Evolutionary conservation across 495 filamentous ascomycete genomes (phyloP), one percentile per base, ranked within the genome.

Genomic region (Lasiosphaeria hispida): DNA sequence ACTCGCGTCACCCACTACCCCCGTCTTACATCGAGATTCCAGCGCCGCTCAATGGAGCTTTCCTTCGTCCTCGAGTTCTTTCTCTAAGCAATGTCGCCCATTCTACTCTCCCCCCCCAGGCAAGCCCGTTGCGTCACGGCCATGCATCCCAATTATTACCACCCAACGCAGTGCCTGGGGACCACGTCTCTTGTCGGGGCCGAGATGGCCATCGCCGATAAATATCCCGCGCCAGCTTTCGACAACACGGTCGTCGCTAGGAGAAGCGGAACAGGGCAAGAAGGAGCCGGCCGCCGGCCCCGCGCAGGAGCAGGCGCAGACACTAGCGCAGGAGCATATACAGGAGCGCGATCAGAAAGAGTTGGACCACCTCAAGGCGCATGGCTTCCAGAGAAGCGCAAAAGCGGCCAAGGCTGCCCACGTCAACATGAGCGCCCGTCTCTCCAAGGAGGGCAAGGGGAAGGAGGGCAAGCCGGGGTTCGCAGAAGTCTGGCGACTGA

Each of bases 391-490:
- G 40, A 51, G 60, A 44, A 73, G 71, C 67, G 92, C 93, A 71
- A 91, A 88, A 71, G 94, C 91, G 37, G 81, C 83, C 4, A 86
- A 92, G 68, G 93, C 91, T n/a, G 86, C 91, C 4, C 85, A 97
- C 63, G 76, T 97, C 43, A 96, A 98, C 69, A 79, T 97, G 61
- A 86, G 87, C 45, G 95, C 94, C 30, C 88, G 86, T 43, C 76
- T 98, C 38, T 87, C 85, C 36, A 96, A 91, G 66, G 91, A 95
- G 43, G 87, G 88, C 1, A 80, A 85, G 50, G 85, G 87, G 0
- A 78, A 84, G 42, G 75, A 80, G 17, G 81, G 82, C 44, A 85
- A 86, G 64, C 81, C 87, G 10, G 87, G 89, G 9, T 80, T 87
- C 41, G 73, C 72, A 10, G 93, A 97, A 72, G 85, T 96, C 50